Evolutionary conservation across 2,329 filamentous ascomycete species (phyloP).

Genomic region (Cytospora piceicola): DNA sequence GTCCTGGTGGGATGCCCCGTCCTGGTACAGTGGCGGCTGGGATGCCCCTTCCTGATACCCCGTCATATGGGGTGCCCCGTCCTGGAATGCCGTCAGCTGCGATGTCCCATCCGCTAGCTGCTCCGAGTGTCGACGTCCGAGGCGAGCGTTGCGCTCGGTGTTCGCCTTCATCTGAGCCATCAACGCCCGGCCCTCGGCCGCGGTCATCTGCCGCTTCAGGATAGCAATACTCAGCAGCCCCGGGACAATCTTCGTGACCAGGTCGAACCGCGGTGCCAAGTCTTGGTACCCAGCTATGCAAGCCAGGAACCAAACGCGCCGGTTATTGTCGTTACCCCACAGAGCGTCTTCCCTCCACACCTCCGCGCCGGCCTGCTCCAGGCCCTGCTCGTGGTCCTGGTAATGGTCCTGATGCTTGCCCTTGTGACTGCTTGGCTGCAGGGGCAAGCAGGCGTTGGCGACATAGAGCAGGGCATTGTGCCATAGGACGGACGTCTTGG

Average conservation of each 20-base stretch:
- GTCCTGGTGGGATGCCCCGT: not conserved
- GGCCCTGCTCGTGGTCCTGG: not conserved
- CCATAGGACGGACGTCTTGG: slow-evolving; percentile 34
- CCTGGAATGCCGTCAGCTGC: not conserved
- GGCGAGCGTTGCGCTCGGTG: not conserved
- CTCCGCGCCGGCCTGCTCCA: not conserved
- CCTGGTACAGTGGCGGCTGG: not conserved
- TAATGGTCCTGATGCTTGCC: not conserved
- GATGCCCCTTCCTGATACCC: not conserved
- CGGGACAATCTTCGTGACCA: slow-evolving; percentile 34
- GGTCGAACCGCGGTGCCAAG: slow-evolving; percentile 35
- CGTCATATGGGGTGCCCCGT: not conserved
- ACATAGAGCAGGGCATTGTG: slow-evolving; percentile 38
- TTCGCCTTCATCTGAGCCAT: slow-evolving; percentile 11
- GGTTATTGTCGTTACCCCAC: slow-evolving; percentile 29
- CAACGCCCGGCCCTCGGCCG: slow-evolving; percentile 27
- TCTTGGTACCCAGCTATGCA: slow-evolving; percentile 37
- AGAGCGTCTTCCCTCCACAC: not conserved
- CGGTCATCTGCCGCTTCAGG: slow-evolving; percentile 26
- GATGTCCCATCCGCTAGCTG: not conserved
- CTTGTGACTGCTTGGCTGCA: not conserved
- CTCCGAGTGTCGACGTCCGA: not conserved
- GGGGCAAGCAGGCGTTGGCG: slow-evolving; percentile 35
- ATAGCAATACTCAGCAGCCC: slow-evolving; percentile 37
- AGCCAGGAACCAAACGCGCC: slow-evolving; percentile 37